Percentiles rank a stretch among this genome's conserved stretches.
phyloP scores from a whole-genome alignment of 352 stramenopile genomes.

The Porosira glacialis region DNA sequence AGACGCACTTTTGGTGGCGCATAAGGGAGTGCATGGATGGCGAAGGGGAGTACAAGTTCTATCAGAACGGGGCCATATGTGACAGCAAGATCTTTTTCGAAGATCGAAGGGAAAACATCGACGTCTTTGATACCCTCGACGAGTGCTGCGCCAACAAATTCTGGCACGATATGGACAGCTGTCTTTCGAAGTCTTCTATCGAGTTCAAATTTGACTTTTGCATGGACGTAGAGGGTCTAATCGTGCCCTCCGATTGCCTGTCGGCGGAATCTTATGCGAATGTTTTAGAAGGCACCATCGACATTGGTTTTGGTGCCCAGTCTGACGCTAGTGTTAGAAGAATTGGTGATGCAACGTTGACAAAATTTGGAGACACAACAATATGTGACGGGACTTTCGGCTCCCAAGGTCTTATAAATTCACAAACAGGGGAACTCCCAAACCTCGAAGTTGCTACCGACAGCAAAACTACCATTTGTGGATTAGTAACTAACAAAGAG shows the following conservation, averaged over 20 bases:
- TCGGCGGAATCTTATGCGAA: slow-evolving; percentile 46
- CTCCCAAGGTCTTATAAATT: slow-evolving; percentile 41
- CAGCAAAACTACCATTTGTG: slow-evolving; percentile 22
- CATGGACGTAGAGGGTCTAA: slow-evolving; percentile 37
- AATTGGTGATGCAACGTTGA: slow-evolving; percentile 33
- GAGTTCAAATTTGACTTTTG: slow-evolving; percentile 58
- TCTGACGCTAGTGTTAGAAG: slow-evolving; percentile 38
- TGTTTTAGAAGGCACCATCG: slow-evolving; percentile 41
- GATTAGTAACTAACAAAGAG: slow-evolving; percentile 36
- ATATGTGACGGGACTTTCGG: slow-evolving; percentile 34
- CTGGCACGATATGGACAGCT: slow-evolving; percentile 49
- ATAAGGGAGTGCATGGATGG: slow-evolving; percentile 53
- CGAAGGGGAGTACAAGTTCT: slow-evolving; percentile 53
- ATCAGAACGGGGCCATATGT: slow-evolving; percentile 31
- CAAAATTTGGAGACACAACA: slow-evolving; percentile 26
- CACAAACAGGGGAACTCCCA: slow-evolving; percentile 22
- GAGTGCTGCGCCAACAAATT: slow-evolving; percentile 50
- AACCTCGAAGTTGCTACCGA: slow-evolving; percentile 23
- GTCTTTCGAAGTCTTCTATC: slow-evolving; percentile 31
- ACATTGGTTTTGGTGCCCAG: slow-evolving; percentile 13
- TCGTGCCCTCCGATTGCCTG: slow-evolving; percentile 39
- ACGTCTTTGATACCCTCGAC: slow-evolving; percentile 42
- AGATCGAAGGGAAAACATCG: slow-evolving; percentile 45
- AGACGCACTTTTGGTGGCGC: slow-evolving; percentile 42
- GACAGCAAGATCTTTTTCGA: slow-evolving; percentile 55